Evolutionary conservation across 768 basidiomycete species (phyloP).

Genomic region (Tricholoma terreum): DNA sequence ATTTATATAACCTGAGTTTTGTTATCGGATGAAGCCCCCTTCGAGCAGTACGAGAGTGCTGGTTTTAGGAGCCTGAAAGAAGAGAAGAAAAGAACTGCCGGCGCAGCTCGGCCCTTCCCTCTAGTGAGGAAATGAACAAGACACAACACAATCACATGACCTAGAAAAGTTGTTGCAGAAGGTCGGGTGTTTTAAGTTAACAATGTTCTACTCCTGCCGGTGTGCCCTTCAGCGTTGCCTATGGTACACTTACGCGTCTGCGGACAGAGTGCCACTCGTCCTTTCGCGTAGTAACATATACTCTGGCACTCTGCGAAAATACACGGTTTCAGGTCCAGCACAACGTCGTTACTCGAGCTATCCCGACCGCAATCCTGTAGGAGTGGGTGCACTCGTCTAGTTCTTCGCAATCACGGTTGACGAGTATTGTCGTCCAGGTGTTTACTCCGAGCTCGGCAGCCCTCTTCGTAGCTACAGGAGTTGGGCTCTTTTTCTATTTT

Average conservation of each 20-base stretch:
- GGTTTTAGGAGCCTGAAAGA: no score
- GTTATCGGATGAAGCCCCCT: no score
- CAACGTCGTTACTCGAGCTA: conserved; percentile 25
- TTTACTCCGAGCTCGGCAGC: conserved; percentile 86
- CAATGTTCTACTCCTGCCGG: conserved; percentile 12
- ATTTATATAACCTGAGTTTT: no score
- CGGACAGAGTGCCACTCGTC: background rate
- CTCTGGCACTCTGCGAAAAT: background rate
- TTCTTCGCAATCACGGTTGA: conserved; percentile 1
- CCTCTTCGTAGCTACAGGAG: conserved; percentile 79
- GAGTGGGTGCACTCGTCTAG: conserved; percentile 22
- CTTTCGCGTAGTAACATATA: background rate
- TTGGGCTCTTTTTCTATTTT: conserved; percentile 86
- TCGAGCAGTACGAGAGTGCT: no score
- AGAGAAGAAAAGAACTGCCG: no score
- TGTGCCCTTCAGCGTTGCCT: conserved; percentile 11
- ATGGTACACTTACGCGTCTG: conserved; percentile 5
- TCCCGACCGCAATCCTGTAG: conserved; percentile 32
- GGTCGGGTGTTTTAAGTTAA: no score
- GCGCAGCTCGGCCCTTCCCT: no score
- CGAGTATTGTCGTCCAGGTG: conserved; percentile 48
- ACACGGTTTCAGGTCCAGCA: background rate
- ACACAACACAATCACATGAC: no score
- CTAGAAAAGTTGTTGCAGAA: no score
- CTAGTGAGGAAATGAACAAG: no score